Percentiles rank a stretch among this genome's conserved stretches.
These are phyloP conservation scores for Trametes cinnabarina DNA, from an alignment of 768 basidiomycete species.

Conservation along the genomic window DNA sequence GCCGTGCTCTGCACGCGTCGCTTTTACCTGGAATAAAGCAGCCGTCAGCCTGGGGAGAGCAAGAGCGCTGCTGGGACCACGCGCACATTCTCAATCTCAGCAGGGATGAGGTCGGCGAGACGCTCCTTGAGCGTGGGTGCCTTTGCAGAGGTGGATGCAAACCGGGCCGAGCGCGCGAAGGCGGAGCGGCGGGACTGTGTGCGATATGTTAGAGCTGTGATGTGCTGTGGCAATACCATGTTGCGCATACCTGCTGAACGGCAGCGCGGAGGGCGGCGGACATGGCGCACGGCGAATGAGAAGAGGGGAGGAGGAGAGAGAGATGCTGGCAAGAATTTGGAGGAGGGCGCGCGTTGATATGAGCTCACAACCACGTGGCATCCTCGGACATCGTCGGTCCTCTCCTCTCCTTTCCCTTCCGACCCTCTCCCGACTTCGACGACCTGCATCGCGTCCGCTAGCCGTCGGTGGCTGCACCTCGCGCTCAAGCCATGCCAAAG, in stretches of 20 bases:
- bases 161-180: constrained; percentile 52
- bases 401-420: constrained; percentile 6
- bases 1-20: constrained; percentile 81
- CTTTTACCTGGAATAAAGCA: constrained; percentile 61
- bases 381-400: constrained; percentile 18
- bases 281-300: constrained; percentile 23
- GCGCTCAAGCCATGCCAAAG: constrained; percentile 27
- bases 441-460: neutral
- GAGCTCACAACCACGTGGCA: constrained; percentile 21
- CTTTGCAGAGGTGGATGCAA: constrained; percentile 65
- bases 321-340: constrained; percentile 6
- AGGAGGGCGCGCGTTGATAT: constrained; percentile 4
- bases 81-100: constrained; percentile 70
- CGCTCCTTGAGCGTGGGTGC: constrained; percentile 86
- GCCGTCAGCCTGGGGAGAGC: neutral
- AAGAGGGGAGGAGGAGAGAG: neutral
- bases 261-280: constrained; percentile 34
- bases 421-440: neutral
- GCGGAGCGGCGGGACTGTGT: constrained; percentile 49
- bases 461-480: neutral
- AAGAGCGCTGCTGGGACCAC: neutral
- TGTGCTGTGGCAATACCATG: constrained; percentile 29
- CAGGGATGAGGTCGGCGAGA: constrained; percentile 89
- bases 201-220: constrained; percentile 2
- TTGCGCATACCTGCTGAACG: constrained; percentile 32